Evolutionary conservation across 306 rosid species (phyloP).

Genomic region (Neltuma alba): DNA sequence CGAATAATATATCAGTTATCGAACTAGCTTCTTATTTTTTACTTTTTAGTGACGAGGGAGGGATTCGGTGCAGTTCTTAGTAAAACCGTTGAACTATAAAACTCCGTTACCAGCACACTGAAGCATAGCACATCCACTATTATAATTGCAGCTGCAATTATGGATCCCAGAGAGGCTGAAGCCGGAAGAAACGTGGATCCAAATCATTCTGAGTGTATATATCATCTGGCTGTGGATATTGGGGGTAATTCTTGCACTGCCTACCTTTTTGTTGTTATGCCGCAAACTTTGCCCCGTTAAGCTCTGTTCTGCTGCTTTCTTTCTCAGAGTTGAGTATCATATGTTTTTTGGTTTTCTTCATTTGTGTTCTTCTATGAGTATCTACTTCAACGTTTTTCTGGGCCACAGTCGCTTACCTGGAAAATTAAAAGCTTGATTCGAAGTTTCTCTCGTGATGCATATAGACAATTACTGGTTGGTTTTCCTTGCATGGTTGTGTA

Average conservation of each 20-base stretch:
- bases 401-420: not conserved
- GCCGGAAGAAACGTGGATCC: slow-evolving; percentile 36
- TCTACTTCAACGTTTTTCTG: not conserved
- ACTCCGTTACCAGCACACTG: not conserved
- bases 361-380: not conserved
- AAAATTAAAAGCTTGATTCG: slow-evolving; percentile 15
- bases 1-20: not conserved
- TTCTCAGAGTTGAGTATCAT: not conserved
- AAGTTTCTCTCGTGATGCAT: not conserved
- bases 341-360: not conserved
- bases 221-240: slow-evolving; percentile 86
- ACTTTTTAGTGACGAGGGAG: not conserved
- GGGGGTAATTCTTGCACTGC: slow-evolving; percentile 57
- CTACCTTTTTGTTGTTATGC: not conserved
- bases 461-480: not conserved
- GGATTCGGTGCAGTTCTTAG: not conserved
- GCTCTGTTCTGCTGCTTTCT: not conserved
- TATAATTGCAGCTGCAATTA: slow-evolving; percentile 3
- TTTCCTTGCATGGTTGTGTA: not conserved
- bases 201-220: slow-evolving; percentile 41
- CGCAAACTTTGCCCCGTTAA: not conserved
- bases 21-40: not conserved
- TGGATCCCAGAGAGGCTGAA: slow-evolving; percentile 53
- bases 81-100: not conserved
- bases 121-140: not conserved